Evolutionary conservation across 129 eudicot genomes (phyloP).

Genomic region (Solidago caesia): DNA sequence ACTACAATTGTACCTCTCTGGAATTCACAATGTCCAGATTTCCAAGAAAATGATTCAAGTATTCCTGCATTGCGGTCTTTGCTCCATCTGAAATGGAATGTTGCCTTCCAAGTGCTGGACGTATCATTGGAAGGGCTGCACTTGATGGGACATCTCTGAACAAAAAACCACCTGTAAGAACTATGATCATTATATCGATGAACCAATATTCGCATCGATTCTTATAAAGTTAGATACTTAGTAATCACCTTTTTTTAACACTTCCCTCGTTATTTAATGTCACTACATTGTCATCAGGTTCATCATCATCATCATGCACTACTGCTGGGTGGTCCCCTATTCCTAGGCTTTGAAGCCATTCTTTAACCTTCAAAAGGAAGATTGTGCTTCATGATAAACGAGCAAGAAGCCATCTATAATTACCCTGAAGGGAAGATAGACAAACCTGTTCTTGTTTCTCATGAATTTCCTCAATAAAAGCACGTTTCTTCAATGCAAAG

Average conservation of each 20-base stretch:
- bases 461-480: constrained; percentile 86
- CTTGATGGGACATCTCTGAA: constrained; percentile 99
- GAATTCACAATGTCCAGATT: constrained; percentile 91
- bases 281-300: constrained; percentile 66
- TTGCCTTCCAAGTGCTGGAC: constrained; percentile 92
- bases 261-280: constrained; percentile 70
- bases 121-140: constrained; percentile 90
- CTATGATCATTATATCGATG: constrained; percentile 50
- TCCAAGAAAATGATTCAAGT: constrained; percentile 91
- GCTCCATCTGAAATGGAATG: constrained; percentile 91
- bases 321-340: constrained; percentile 77
- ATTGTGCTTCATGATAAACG: constrained; percentile 15
- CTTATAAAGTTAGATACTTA: constrained; percentile 27
- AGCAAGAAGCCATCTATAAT: not conserved
- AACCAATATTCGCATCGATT: constrained; percentile 29
- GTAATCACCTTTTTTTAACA: constrained; percentile 68
- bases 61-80: constrained; percentile 91
- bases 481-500: constrained; percentile 88
- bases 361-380: constrained; percentile 61
- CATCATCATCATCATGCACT: constrained; percentile 82
- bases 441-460: constrained; percentile 97
- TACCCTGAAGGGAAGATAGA: constrained; percentile 8
- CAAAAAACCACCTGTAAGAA: constrained; percentile 85
- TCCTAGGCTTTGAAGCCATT: constrained; percentile 96
- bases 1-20: constrained; percentile 55